These are phyloP conservation scores for Magnolia kwangsiensis DNA, from an alignment of 164 flowering plant genomes.

Conservation along the genomic window DNA sequence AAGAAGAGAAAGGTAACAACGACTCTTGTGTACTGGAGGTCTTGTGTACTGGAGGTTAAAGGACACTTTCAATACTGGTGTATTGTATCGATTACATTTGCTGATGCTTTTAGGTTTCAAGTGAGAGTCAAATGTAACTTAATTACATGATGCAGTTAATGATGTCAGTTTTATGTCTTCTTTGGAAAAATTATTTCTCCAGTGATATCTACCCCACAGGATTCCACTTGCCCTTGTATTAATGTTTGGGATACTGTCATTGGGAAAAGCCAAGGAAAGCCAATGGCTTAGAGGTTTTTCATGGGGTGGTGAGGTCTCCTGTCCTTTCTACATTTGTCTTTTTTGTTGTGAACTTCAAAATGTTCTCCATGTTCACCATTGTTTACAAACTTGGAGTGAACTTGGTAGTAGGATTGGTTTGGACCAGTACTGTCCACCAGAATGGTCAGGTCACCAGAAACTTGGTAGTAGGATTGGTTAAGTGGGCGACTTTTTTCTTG, in stretches of 20 bases:
- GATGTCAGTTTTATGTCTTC: too few relatives aligned
- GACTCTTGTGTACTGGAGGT: neutral
- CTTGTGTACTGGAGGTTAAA: neutral
- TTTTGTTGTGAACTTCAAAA: neutral
- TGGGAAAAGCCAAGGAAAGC: neutral
- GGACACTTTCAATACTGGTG: neutral
- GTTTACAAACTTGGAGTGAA: neutral
- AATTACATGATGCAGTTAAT: too few relatives aligned
- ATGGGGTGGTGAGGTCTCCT: neutral
- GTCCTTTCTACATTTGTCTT: neutral
- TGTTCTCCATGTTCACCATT: neutral
- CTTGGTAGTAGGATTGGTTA: neutral
- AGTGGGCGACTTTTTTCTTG: neutral
- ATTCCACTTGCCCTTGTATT: neutral
- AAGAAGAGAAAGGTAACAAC: conserved; percentile 85
- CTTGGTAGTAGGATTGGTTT: neutral
- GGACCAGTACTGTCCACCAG: neutral
- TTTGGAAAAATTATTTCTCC: too few relatives aligned
- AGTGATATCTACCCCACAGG: neutral
- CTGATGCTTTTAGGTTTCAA: neutral
- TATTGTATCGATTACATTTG: neutral
- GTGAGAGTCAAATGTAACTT: too few relatives aligned
- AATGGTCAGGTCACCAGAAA: neutral
- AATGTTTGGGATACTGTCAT: neutral
- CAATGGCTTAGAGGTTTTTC: neutral